Base-by-base conservation (phyloP, 1,284 basidiomycete genomes). In the Trametes sp. region DNA sequence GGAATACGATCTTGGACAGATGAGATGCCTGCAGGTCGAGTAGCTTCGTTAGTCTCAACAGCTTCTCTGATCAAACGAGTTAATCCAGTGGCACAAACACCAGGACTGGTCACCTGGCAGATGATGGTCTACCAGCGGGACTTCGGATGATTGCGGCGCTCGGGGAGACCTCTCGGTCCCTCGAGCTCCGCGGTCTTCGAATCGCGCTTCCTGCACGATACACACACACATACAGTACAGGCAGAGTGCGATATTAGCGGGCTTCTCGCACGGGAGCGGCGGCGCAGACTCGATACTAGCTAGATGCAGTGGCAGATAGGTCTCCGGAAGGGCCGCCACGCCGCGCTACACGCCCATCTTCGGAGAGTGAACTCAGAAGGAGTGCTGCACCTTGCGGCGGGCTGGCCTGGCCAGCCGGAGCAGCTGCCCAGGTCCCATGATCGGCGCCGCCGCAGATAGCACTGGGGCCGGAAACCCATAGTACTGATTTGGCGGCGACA, bases 371-470 rank as follows among this genome's bases (percentile, higher is more conserved):
- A 57, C 26, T 23, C 38, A 19, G 26, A n/a, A 21, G 23, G 13
- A 29, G 8, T 11, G n/a, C 28, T 29, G 13, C 8, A 4, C 45
- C 5, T 11, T 33, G 31, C 6, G 31, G 24, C 16, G 26, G 26
- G 4, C 45, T 28, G 45, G 45, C 28, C 48, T 49, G 26, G 48
- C 21, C 45, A 28, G 64, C 57, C 54, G 56, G 60, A 57, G n/a
- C 58, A 59, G 50, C 57, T 62, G 64, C 16, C 60, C 24, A n/a
- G 10, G 51, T 54, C 64, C 14, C 56, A 62, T 65, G 64, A 65
- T 65, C 64, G 54, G 58, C 64, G 57, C 52, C 44, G 64, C 61
- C 56, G 56, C 55, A 52, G 38, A 19, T 46, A 52, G 49, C 9
- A 29, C n/a, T n/a, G n/a, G 50, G 42, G 31, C 57, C 31, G 49